Evolutionary conservation across 768 basidiomycete genomes (phyloP).

Genomic region (Peribolospora baueri): DNA sequence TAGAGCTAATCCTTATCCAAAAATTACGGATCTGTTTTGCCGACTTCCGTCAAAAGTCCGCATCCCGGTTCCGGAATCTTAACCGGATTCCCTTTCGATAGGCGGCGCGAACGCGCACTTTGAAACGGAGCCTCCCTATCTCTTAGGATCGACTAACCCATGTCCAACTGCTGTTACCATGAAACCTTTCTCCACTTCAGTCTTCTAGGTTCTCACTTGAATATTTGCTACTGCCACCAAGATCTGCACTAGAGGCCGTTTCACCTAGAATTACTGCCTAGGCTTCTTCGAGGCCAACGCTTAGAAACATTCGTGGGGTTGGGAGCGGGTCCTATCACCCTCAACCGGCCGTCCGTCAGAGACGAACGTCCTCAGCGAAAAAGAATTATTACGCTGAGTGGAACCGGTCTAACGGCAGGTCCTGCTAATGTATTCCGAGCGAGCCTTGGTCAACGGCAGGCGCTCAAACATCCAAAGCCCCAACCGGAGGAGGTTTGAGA

Average conservation of each 20-base stretch:
- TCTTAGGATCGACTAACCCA: constrained; percentile 66
- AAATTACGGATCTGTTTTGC: constrained; percentile 65
- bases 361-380: constrained; percentile 19
- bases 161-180: constrained; percentile 68
- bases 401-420: constrained; percentile 8
- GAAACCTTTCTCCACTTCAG: constrained; percentile 74
- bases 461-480: constrained; percentile 13
- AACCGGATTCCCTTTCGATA: constrained; percentile 57
- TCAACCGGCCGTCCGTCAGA: not conserved
- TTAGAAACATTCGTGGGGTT: too few species aligned
- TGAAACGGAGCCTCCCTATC: constrained; percentile 51
- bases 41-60: constrained; percentile 45
- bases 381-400: constrained; percentile 31
- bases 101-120: constrained; percentile 37
- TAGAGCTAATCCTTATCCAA: constrained; percentile 56
- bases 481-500: constrained; percentile 11
- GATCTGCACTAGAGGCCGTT: constrained; percentile 65
- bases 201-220: constrained; percentile 66
- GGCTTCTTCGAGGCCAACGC: constrained; percentile 33
- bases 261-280: constrained; percentile 47
- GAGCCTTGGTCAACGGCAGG: constrained; percentile 13
- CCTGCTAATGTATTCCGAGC: constrained; percentile 29
- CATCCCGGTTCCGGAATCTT: constrained; percentile 55
- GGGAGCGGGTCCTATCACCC: too few species aligned
- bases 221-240: constrained; percentile 75